Evolutionary conservation across 805 yeast genomes (phyloP).

Genomic region (Nakazawaea holstii): DNA sequence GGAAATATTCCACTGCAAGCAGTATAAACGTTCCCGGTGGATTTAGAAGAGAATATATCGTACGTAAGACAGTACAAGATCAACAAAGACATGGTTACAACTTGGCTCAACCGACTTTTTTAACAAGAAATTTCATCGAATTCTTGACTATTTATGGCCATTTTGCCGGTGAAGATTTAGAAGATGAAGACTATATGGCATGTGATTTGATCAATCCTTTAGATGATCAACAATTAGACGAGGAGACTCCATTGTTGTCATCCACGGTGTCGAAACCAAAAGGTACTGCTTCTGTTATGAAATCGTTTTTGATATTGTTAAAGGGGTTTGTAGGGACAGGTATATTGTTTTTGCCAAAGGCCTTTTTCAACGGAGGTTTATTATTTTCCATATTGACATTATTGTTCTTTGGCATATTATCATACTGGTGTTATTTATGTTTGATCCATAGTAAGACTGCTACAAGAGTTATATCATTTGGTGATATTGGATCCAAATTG

Average conservation of each 20-base stretch:
- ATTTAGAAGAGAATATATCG: constrained; percentile 65
- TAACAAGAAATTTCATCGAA: constrained; percentile 71
- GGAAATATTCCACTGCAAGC: constrained; percentile 63
- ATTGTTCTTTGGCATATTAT: constrained; percentile 57
- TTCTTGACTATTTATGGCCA: constrained; percentile 77
- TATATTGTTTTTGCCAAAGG: constrained; percentile 63
- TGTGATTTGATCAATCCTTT: constrained; percentile 34
- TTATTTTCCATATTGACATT: constrained; percentile 49
- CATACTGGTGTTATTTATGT: constrained; percentile 75
- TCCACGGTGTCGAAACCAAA: constrained; percentile 19
- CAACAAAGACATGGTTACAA: constrained; percentile 23
- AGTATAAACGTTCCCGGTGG: constrained; percentile 78
- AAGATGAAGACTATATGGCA: constrained; percentile 56
- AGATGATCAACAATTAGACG: constrained; percentile 26
- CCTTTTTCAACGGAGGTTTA: constrained; percentile 70
- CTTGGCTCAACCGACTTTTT: constrained; percentile 34
- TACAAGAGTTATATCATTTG: constrained; percentile 68
- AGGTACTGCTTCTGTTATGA: constrained; percentile 69
- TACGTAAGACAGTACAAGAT: constrained; percentile 17
- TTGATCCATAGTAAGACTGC: constrained; percentile 53
- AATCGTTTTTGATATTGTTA: constrained; percentile 65
- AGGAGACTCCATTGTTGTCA: constrained; percentile 28
- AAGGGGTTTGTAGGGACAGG: constrained; percentile 81
- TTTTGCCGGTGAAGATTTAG: constrained; percentile 80
- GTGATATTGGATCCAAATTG: constrained; percentile 62